Percentiles rank a stretch among this genome's conserved stretches.
These are phyloP conservation scores for Akebia trifoliata DNA, from an alignment of 164 flowering plant species.

Conservation along the genomic window DNA sequence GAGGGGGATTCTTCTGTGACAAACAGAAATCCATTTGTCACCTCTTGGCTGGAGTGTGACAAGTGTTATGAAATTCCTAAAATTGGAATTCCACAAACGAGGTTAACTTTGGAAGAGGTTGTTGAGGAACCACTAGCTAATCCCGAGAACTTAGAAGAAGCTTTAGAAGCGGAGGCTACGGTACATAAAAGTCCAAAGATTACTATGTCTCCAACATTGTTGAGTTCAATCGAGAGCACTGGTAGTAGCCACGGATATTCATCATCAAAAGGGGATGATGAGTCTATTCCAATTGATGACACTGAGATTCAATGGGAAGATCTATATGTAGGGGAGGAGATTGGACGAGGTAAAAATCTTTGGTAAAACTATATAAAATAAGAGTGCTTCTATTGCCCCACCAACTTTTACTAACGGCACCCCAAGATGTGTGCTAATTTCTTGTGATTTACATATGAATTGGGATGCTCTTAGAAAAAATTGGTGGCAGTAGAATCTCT, in stretches of 20 bases:
- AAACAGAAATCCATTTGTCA: slow-evolving; percentile 6
- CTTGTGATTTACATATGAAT: too few species aligned
- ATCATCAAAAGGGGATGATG: slow-evolving; percentile 38
- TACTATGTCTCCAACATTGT: slow-evolving; percentile 12
- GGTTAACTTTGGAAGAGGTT: slow-evolving; percentile 12
- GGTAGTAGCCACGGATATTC: slow-evolving; percentile 29
- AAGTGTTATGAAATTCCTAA: slow-evolving; percentile 18
- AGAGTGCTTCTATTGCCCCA: too few species aligned
- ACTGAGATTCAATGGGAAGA: slow-evolving; percentile 76
- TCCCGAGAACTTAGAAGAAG: slow-evolving; percentile 13
- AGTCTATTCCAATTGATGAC: slow-evolving; percentile 23
- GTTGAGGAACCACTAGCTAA: slow-evolving; percentile 15
- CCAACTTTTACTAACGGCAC: too few species aligned
- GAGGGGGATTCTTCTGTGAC: slow-evolving; percentile 9
- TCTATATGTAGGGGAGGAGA: slow-evolving; percentile 53
- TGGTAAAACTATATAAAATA: too few species aligned
- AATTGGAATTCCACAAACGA: slow-evolving; percentile 7
- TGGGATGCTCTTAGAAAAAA: too few species aligned
- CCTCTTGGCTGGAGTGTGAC: slow-evolving; percentile 22
- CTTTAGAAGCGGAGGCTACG: slow-evolving; percentile 23
- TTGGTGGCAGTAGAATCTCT: too few species aligned
- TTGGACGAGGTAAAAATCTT: slow-evolving; percentile 57
- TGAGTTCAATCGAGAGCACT: slow-evolving; percentile 31
- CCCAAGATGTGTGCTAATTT: too few species aligned
- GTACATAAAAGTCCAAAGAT: slow-evolving; percentile 17